Base-by-base conservation (phyloP, 2,329 filamentous ascomycete genomes). In the Exophiala aquamarina region DNA sequence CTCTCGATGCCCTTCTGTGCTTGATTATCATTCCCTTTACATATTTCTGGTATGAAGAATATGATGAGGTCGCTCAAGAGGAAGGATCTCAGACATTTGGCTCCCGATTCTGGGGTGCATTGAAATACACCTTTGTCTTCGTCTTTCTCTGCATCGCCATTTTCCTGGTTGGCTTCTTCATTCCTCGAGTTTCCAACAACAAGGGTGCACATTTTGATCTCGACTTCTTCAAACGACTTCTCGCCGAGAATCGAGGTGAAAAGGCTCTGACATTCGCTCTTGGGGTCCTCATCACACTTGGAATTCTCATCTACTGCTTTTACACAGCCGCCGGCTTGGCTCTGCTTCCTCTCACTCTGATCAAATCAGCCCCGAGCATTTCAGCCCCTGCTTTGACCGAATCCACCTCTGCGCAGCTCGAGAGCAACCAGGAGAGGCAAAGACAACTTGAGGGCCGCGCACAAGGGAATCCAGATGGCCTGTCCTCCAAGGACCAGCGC, bases 31-130 rank as follows among this genome's bases (percentile, higher is more conserved):
- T 97, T 15, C 93, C 93, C 0, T 98, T 98, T 64, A 86, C 91
- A 38, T 98, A 98, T 73, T 98, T 98, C 67, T 96, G 87, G 83
- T 93, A 95, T 63, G 93, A 98, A 67, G 93, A 97, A 68, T 95
- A 95, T 57, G 92, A 96, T 61, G 90, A 96, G 70, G 84, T 92
- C 15, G 90, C 90, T 52, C 79, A 85, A 26, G 88, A 95, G 60
- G 81, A 88, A 51, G 87, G 89, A 23, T 82, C 81, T 21, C 84
- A 91, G 64, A 86, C 86, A 2, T 68, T 86, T 49, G 77, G 76
- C 5, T 79, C 82, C 61, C 81, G 89, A 44, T 78, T 97, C 50
- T 85, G 84, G 79, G 84, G 84, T n/a, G 89, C 93, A 3, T 74
- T 88, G 64, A 95, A 94, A 70, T 97, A 96, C 71, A 96, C 93